Percentiles rank a stretch among this genome's conserved stretches.
Evolutionary conservation across 2,329 filamentous ascomycete genomes (phyloP).

Genomic region (Claviceps pazoutovae): DNA sequence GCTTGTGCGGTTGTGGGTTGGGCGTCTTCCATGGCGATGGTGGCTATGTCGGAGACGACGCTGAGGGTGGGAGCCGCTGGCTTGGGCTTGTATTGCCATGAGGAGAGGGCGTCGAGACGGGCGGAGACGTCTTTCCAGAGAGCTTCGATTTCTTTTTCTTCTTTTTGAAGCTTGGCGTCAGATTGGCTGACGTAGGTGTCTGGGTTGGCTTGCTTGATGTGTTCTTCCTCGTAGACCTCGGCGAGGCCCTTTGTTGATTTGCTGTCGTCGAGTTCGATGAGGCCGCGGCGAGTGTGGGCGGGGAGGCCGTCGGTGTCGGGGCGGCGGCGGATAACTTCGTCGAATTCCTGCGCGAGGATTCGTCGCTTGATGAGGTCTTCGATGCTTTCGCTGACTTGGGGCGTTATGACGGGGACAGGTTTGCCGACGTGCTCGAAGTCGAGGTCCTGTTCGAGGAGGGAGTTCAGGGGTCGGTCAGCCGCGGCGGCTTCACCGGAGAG

Average conservation of each 20-base stretch:
- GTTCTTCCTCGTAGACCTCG: conserved; percentile 88
- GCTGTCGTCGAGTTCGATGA: conserved; percentile 70
- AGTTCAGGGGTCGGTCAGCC: conserved; percentile 73
- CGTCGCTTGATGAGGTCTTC: conserved; percentile 89
- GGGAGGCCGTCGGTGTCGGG: conserved; percentile 58
- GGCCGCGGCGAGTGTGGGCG: conserved; percentile 49
- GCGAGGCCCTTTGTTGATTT: conserved; percentile 81
- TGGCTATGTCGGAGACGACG: conserved; percentile 81
- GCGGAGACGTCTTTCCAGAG: conserved; percentile 72
- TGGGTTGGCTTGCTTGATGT: conserved; percentile 64
- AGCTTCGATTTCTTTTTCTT: conserved; percentile 68
- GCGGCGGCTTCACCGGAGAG: conserved; percentile 78
- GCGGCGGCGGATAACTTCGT: conserved; percentile 73
- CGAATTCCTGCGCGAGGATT: conserved; percentile 80
- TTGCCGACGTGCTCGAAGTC: conserved; percentile 95
- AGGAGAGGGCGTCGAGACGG: conserved; percentile 78
- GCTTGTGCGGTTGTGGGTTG: conserved; percentile 72
- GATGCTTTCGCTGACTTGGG: conserved; percentile 79
- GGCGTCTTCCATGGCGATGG: conserved; percentile 87
- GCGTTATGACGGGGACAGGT: conserved; percentile 84
- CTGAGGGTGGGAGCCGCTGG: conserved; percentile 67
- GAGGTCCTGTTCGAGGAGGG: conserved; percentile 82
- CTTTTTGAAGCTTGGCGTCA: conserved; percentile 68
- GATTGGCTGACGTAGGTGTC: conserved; percentile 65
- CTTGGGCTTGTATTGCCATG: conserved; percentile 92